phyloP scores from a whole-genome alignment of 2,329 filamentous ascomycete species.

The Botrytis byssoidea region DNA sequence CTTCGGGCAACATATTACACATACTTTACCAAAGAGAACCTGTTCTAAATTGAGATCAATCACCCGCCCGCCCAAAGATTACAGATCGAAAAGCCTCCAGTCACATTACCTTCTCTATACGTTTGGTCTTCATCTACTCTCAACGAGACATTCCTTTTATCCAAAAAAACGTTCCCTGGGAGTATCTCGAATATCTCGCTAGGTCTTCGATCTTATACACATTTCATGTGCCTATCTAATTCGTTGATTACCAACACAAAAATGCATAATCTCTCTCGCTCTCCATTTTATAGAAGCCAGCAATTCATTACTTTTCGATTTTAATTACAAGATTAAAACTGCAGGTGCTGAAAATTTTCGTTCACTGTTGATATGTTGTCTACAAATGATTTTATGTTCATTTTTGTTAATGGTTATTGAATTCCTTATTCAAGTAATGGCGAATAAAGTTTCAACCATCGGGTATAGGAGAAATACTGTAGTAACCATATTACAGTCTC shows the following conservation, averaged over 20 bases:
- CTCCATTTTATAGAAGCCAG: not conserved
- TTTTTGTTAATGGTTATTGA: no score
- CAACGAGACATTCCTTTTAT: not conserved
- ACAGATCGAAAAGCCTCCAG: not conserved
- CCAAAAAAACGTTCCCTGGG: not conserved
- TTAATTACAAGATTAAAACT: not conserved
- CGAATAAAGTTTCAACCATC: not conserved
- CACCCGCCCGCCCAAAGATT: not conserved
- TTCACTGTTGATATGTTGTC: not conserved
- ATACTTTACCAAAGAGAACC: not conserved
- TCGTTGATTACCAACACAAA: not conserved
- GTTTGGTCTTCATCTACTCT: not conserved
- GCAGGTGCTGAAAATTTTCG: not conserved
- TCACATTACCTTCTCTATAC: not conserved
- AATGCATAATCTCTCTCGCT: not conserved
- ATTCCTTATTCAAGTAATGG: not conserved
- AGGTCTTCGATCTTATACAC: not conserved
- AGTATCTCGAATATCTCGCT: not conserved
- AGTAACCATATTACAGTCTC: not conserved
- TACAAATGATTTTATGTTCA: not conserved
- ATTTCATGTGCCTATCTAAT: not conserved
- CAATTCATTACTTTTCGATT: not conserved
- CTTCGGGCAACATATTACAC: constrained; percentile 15
- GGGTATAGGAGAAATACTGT: not conserved
- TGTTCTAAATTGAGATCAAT: not conserved